These are phyloP conservation scores for Boletus albobrunnescens DNA, from an alignment of 1,284 basidiomycete species.

Conservation along the genomic window DNA sequence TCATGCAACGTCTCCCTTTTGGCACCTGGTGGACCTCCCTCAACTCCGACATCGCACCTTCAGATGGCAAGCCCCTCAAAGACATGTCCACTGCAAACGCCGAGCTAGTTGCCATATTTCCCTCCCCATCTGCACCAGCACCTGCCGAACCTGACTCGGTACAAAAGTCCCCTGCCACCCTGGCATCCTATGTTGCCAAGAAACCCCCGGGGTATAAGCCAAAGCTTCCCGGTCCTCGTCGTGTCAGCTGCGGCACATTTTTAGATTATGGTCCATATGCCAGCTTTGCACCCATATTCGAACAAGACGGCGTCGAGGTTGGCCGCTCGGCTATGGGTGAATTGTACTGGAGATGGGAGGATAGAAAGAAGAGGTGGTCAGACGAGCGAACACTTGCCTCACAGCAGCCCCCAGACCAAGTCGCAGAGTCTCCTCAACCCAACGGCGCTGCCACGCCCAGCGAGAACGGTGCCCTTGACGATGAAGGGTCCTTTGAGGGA, in stretches of 20 bases:
- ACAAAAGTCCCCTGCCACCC: conserved; percentile 29
- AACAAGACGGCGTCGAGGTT: conserved; percentile 65
- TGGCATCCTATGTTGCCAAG: conserved; percentile 44
- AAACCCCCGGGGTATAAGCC: conserved; percentile 37
- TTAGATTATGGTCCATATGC: conserved; percentile 72
- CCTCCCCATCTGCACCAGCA: conserved; percentile 46
- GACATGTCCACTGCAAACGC: conserved; percentile 60
- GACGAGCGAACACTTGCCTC: conserved; percentile 14
- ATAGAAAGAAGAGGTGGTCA: conserved; percentile 33
- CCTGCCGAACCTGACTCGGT: conserved; percentile 20
- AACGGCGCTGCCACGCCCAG: conserved; percentile 13
- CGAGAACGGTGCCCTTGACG: conserved; percentile 10
- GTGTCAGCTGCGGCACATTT: conserved; percentile 58
- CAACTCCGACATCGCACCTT: conserved; percentile 41
- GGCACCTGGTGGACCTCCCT: conserved; percentile 78
- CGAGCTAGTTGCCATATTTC: conserved; percentile 68
- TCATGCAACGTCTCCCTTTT: conserved; percentile 69
- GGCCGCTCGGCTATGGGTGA: conserved; percentile 59
- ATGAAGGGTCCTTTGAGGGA: conserved; percentile 42
- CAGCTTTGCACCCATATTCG: conserved; percentile 73
- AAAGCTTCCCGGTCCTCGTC: conserved; percentile 45
- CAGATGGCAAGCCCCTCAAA: conserved; percentile 42
- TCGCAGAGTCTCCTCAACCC: not conserved
- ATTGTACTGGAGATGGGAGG: conserved; percentile 45
- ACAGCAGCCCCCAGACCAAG: conserved; percentile 4